A percentile compares a stretch with the other conserved stretches of the same genome.
These are phyloP conservation scores for Plasmodium cynomolgi DNA, from an alignment of 169 alveolate genomes.

Conservation along the genomic window DNA sequence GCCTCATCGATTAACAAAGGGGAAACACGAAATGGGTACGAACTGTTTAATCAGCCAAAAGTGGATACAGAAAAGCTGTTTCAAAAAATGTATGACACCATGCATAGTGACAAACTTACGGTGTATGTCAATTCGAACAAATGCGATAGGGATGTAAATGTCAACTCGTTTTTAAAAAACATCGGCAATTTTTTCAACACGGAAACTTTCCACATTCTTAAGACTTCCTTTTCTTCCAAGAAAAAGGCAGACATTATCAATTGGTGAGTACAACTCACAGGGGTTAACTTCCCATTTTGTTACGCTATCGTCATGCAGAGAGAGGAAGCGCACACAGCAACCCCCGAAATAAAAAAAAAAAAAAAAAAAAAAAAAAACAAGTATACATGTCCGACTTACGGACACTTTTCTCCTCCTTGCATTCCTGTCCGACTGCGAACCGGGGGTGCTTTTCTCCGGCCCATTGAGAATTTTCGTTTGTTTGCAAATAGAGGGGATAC, in stretches of 20 bases:
- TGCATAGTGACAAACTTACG: conserved; percentile 52
- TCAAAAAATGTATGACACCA: conserved; percentile 22
- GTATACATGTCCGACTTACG: background rate
- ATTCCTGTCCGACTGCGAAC: background rate
- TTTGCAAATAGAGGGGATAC: background rate
- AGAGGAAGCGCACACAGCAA: background rate
- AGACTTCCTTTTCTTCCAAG: conserved; percentile 38
- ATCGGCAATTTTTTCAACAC: conserved; percentile 11
- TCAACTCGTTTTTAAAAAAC: conserved; percentile 47
- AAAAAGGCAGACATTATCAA: conserved; percentile 51
- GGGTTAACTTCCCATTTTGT: background rate
- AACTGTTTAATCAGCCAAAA: background rate
- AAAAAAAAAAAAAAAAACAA: background rate
- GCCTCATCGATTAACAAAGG: background rate
- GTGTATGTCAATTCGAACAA: conserved; percentile 25
- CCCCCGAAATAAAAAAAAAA: background rate
- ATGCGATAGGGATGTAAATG: conserved; percentile 7
- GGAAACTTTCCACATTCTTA: conserved; percentile 19
- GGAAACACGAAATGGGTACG: background rate
- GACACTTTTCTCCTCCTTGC: background rate
- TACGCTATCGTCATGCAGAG: background rate
- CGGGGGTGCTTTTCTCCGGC: background rate
- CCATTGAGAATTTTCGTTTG: background rate
- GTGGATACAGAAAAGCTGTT: conserved; percentile 45
- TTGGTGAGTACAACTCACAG: background rate